A percentile compares a stretch with the other conserved stretches of the same genome.
phyloP scores from a whole-genome alignment of 2,329 filamentous ascomycete genomes.

The Harringtonia aguacate region DNA sequence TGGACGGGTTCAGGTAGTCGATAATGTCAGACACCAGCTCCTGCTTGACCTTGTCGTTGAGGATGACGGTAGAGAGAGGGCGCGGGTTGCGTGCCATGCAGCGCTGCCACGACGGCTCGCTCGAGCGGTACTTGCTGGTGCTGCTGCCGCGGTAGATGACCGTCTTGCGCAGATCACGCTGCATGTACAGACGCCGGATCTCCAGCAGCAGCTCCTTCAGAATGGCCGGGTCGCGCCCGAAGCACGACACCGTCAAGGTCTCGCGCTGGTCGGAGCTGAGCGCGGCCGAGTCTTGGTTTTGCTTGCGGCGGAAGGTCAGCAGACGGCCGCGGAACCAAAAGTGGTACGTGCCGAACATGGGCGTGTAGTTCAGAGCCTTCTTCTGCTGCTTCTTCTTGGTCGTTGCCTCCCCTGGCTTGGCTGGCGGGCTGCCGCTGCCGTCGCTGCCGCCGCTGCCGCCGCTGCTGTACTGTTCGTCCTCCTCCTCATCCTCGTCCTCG shows the following conservation, averaged over 20 bases:
- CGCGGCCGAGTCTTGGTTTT: slow-evolving; percentile 31
- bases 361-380: slow-evolving; percentile 51
- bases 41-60: slow-evolving; percentile 49
- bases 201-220: slow-evolving; percentile 53
- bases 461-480: slow-evolving; percentile 9
- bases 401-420: background rate
- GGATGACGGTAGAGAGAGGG: slow-evolving; percentile 55
- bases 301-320: slow-evolving; percentile 44
- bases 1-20: slow-evolving; percentile 52
- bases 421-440: too few relatives aligned
- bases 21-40: slow-evolving; percentile 48
- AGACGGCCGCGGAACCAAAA: slow-evolving; percentile 55
- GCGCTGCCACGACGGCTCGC: slow-evolving; percentile 46
- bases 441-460: background rate
- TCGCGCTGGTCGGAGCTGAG: slow-evolving; percentile 32
- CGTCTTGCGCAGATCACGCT: slow-evolving; percentile 51
- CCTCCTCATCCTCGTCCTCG: background rate
- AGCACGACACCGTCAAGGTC: slow-evolving; percentile 48
- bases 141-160: slow-evolving; percentile 51
- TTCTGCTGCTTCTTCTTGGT: slow-evolving; percentile 8
- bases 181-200: slow-evolving; percentile 41
- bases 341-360: slow-evolving; percentile 54
- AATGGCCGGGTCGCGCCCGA: slow-evolving; percentile 48
- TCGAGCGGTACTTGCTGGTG: slow-evolving; percentile 18
- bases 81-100: slow-evolving; percentile 50